phyloP scores from a whole-genome alignment of 2,329 filamentous ascomycete species.

The Phialophora macrospora region DNA sequence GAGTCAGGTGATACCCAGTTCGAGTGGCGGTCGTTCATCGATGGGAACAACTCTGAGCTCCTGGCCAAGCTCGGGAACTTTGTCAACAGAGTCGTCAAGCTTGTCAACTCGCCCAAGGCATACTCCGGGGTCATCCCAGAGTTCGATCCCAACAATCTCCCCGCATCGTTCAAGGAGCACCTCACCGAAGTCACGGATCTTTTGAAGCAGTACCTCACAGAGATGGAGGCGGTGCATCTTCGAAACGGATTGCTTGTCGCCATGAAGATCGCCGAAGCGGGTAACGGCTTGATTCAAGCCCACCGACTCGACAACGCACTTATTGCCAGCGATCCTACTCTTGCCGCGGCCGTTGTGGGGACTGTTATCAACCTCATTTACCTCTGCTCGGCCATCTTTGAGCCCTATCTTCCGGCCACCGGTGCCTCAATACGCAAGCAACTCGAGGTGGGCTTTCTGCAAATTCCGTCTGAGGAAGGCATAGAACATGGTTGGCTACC shows the following conservation, averaged over 20 bases:
- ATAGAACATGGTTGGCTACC: conserved; percentile 66
- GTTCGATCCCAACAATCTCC: conserved; percentile 48
- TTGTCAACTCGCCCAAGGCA: conserved; percentile 69
- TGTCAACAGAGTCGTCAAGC: conserved; percentile 75
- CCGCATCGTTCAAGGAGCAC: conserved; percentile 48
- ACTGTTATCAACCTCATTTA: conserved; percentile 83
- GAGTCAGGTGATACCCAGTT: conserved; percentile 88
- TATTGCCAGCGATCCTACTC: conserved; percentile 63
- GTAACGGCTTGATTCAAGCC: conserved; percentile 65
- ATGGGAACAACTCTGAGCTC: conserved; percentile 87
- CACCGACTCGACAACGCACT: conserved; percentile 66
- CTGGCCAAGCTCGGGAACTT: conserved; percentile 74
- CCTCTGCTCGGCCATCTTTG: conserved; percentile 76
- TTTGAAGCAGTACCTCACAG: conserved; percentile 61
- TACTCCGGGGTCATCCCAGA: conserved; percentile 73
- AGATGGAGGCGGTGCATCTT: conserved; percentile 66
- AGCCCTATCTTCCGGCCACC: conserved; percentile 85
- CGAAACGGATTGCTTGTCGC: conserved; percentile 60
- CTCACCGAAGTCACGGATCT: conserved; percentile 57
- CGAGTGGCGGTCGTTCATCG: conserved; percentile 83
- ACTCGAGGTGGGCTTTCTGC: conserved; percentile 64
- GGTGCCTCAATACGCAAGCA: conserved; percentile 76
- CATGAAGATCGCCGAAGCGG: conserved; percentile 62
- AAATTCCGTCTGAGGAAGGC: conserved; percentile 62
- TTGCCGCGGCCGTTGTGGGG: conserved; percentile 69